Conservation (phyloP, 257 asterid species). For the Rehmannia glutinosa region DNA sequence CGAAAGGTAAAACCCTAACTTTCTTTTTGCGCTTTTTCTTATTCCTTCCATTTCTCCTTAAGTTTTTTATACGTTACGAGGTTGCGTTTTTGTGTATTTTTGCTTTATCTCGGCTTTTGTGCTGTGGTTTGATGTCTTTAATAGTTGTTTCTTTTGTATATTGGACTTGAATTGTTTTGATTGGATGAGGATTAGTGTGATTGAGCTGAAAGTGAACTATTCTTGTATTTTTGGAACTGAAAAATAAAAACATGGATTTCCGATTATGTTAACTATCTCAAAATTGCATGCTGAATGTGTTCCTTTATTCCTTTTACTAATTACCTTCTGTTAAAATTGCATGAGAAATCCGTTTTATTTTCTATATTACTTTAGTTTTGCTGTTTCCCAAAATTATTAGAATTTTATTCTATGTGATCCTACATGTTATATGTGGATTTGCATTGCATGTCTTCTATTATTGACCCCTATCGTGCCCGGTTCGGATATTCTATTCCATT, state of each 20-base stretch:
- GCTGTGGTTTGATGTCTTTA: neutral
- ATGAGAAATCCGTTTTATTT: neutral
- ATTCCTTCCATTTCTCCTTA: neutral
- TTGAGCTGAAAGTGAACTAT: slow-evolving; percentile 17
- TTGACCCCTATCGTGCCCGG: slow-evolving; percentile 3
- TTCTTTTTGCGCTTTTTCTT: neutral
- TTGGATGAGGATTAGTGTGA: slow-evolving; percentile 2
- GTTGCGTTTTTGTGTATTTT: neutral
- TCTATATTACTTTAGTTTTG: neutral
- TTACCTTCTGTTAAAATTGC: neutral
- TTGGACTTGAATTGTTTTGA: slow-evolving; percentile 15
- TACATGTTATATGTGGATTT: neutral
- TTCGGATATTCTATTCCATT: too few species aligned
- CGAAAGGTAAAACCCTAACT: slow-evolving; percentile 38
- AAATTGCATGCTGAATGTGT: slow-evolving; percentile 13
- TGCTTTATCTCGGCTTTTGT: neutral
- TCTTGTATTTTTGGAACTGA: too few species aligned
- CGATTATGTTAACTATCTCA: neutral
- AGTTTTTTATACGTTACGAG: neutral
- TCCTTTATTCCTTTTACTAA: neutral
- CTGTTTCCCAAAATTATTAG: neutral
- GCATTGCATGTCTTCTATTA: slow-evolving; percentile 8
- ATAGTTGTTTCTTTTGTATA: neutral
- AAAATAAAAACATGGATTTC: neutral
- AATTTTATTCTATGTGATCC: neutral